Conservation (phyloP, 164 flowering plant genomes). For the Umbilicus rupestris region DNA sequence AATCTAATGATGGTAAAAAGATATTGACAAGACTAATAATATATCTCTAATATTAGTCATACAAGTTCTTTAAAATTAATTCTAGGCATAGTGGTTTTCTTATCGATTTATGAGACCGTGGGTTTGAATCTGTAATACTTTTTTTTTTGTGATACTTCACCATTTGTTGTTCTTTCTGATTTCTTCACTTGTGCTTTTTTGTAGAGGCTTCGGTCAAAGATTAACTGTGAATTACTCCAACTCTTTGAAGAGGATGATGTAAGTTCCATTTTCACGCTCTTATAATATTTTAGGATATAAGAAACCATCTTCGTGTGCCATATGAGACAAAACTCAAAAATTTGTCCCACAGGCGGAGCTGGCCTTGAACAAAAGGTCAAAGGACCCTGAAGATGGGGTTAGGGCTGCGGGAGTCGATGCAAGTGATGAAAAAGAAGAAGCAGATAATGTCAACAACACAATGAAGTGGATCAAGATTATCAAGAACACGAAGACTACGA, state of each 20-base stretch:
- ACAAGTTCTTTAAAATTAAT: too few species aligned
- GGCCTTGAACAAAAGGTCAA: background rate
- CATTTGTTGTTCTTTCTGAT: background rate
- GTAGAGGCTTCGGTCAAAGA: background rate
- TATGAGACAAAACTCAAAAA: background rate
- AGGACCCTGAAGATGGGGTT: background rate
- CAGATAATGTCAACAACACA: background rate
- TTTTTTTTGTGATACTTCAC: background rate
- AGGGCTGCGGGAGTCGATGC: background rate
- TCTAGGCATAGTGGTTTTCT: too few species aligned
- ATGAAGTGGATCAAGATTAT: background rate
- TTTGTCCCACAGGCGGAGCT: background rate
- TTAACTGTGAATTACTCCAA: background rate
- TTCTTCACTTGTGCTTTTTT: background rate
- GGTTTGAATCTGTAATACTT: too few species aligned
- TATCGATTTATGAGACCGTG: too few species aligned
- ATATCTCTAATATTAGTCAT: too few species aligned
- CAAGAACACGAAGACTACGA: background rate
- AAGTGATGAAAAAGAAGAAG: background rate
- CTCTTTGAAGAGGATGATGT: background rate
- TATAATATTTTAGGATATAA: background rate
- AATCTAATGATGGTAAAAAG: too few species aligned
- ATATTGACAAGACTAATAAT: too few species aligned
- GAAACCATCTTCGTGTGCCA: background rate
- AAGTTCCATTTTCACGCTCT: background rate